A percentile compares a stretch with the other conserved stretches of the same genome.
Conservation (phyloP, 2,329 filamentous ascomycete genomes). For the Penicillium sp. region DNA sequence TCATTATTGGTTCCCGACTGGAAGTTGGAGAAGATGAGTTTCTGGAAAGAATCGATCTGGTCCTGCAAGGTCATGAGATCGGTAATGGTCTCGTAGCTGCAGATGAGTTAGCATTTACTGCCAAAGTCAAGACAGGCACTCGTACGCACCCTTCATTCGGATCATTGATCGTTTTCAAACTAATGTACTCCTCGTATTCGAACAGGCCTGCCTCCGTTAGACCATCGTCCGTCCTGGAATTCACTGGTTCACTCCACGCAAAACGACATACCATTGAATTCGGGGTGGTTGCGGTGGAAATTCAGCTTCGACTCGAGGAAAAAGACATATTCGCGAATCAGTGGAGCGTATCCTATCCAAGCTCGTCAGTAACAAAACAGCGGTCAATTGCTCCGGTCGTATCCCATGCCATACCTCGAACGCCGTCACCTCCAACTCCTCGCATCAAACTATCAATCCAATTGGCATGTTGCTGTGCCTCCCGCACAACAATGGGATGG, state of each 20-base stretch:
- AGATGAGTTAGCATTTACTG: slow-evolving; percentile 20
- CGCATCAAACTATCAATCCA: slow-evolving; percentile 94
- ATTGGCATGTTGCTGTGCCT: slow-evolving; percentile 81
- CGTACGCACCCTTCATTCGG: slow-evolving; percentile 84
- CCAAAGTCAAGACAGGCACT: neutral
- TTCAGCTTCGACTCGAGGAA: slow-evolving; percentile 90
- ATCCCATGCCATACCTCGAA: slow-evolving; percentile 60
- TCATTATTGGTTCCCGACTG: slow-evolving; percentile 90
- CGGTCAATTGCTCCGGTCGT: neutral
- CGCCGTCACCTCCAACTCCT: slow-evolving; percentile 77
- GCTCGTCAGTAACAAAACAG: slow-evolving; percentile 8
- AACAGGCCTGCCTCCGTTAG: slow-evolving; percentile 64
- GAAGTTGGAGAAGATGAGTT: slow-evolving; percentile 97
- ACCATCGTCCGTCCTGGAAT: neutral
- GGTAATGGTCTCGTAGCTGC: slow-evolving; percentile 81
- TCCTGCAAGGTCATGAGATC: slow-evolving; percentile 97
- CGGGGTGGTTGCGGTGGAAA: slow-evolving; percentile 95
- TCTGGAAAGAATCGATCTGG: slow-evolving; percentile 98
- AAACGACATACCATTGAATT: slow-evolving; percentile 76
- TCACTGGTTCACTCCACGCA: neutral
- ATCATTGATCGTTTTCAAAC: slow-evolving; percentile 95
- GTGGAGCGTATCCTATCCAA: slow-evolving; percentile 69
- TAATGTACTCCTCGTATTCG: slow-evolving; percentile 98
- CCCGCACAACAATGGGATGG: slow-evolving; percentile 80
- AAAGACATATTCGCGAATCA: slow-evolving; percentile 96